Conservation (phyloP, 2,329 filamentous ascomycete species). For the Rhynchosporium agropyri region DNA sequence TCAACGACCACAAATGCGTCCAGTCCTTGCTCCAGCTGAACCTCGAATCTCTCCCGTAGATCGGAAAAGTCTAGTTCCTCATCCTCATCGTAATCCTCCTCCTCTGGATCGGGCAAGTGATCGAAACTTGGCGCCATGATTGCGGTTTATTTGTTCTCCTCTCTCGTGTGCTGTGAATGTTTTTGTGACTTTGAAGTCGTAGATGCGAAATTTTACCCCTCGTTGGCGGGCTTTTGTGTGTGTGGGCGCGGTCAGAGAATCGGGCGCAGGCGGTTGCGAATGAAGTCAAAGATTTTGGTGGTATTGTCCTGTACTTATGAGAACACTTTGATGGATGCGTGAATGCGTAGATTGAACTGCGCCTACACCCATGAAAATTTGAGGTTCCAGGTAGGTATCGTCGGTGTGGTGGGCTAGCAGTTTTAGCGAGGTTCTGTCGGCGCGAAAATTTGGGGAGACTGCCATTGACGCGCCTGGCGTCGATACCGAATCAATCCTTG, state of each 20-base stretch:
- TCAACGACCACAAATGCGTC: constrained; percentile 97
- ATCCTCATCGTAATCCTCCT: constrained; percentile 82
- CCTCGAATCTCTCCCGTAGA: constrained; percentile 90
- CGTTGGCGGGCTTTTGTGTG: constrained; percentile 23
- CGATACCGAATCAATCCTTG: constrained; percentile 16
- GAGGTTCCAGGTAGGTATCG: neutral
- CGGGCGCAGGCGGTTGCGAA: neutral
- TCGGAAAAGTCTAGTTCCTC: constrained; percentile 96
- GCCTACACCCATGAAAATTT: constrained; percentile 3
- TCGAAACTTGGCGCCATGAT: constrained; percentile 95
- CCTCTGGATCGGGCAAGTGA: constrained; percentile 86
- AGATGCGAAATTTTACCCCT: constrained; percentile 31
- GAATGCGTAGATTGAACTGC: neutral
- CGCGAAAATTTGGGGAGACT: constrained; percentile 19
- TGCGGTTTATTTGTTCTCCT: constrained; percentile 33
- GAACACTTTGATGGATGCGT: neutral
- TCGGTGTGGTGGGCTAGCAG: constrained; percentile 17
- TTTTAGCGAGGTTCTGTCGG: constrained; percentile 19
- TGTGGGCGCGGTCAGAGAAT: neutral
- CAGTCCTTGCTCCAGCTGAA: constrained; percentile 92
- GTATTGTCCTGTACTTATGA: neutral
- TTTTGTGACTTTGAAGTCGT: constrained; percentile 16
- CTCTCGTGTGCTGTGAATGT: constrained; percentile 2
- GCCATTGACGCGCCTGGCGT: constrained; percentile 17
- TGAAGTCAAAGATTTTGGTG: neutral